These are phyloP conservation scores for Seminavis robusta DNA, from an alignment of 108 stramenopile species.

Conservation along the genomic window DNA sequence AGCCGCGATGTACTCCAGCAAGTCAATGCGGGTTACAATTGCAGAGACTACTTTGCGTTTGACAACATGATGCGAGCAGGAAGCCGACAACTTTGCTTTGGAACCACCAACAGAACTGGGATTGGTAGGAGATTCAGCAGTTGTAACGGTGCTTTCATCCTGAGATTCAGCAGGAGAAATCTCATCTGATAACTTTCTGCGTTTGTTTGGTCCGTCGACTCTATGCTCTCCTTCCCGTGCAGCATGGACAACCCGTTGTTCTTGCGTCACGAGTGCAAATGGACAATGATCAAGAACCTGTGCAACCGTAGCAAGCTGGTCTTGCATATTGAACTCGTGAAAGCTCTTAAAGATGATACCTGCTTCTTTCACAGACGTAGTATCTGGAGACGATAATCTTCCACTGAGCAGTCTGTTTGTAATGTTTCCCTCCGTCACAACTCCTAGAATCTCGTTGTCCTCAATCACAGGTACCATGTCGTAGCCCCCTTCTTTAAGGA, in stretches of 20 bases:
- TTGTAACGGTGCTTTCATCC: too few species aligned
- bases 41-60: conserved; percentile 68
- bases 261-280: conserved; percentile 83
- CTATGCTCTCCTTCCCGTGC: neutral
- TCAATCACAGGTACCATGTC: conserved; percentile 93
- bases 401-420: conserved; percentile 63
- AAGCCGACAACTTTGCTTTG: too few species aligned
- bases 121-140: too few species aligned
- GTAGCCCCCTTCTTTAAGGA: conserved; percentile 85
- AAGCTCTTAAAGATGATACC: conserved; percentile 88
- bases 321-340: conserved; percentile 71
- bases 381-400: conserved; percentile 61
- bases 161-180: neutral
- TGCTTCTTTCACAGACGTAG: conserved; percentile 73
- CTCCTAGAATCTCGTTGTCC: conserved; percentile 80
- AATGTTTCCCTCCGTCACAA: conserved; percentile 94
- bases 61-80: too few species aligned
- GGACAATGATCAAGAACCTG: conserved; percentile 86
- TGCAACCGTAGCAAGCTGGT: conserved; percentile 74
- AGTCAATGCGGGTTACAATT: conserved; percentile 74
- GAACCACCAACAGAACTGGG: too few species aligned
- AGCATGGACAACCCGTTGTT: conserved; percentile 75
- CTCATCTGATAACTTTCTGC: neutral
- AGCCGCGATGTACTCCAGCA: conserved; percentile 62
- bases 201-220: neutral